phyloP scores from a whole-genome alignment of 257 asterid genomes.

The Solanum etuberosum region DNA sequence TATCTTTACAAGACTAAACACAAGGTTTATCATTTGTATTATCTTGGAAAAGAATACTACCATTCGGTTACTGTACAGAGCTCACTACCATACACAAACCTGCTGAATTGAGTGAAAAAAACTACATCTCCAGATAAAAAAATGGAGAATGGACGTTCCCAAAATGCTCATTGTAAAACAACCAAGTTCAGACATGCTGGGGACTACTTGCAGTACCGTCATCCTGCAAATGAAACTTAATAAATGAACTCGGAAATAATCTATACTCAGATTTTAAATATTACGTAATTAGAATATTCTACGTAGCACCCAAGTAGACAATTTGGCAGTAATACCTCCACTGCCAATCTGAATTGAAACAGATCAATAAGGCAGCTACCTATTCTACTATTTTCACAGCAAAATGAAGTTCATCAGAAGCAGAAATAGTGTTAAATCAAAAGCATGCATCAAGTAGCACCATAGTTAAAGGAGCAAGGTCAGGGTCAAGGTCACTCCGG shows the following conservation, averaged over 20 bases:
- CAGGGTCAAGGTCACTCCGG: neutral
- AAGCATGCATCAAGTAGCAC: neutral
- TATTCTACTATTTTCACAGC: neutral
- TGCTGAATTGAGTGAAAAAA: neutral
- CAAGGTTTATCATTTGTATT: neutral
- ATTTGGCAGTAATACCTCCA: neutral
- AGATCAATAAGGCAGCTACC: neutral
- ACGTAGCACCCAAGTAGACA: neutral
- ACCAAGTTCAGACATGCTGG: conserved; percentile 34
- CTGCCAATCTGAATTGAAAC: neutral
- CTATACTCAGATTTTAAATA: neutral
- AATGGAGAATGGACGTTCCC: neutral
- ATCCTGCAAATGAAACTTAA: conserved; percentile 36
- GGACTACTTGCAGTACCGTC: conserved; percentile 27
- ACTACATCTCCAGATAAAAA: neutral
- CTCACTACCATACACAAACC: conserved; percentile 23
- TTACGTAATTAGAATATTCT: neutral
- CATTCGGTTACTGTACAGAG: conserved; percentile 30
- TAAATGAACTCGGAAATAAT: neutral
- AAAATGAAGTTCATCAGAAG: neutral
- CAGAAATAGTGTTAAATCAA: neutral
- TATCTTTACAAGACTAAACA: conserved; percentile 5
- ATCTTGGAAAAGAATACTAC: conserved; percentile 22
- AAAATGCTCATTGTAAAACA: neutral
- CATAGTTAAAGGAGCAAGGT: neutral